Base-by-base conservation (phyloP, 1,284 basidiomycete species). In the Sanghuangporus weigelae region DNA sequence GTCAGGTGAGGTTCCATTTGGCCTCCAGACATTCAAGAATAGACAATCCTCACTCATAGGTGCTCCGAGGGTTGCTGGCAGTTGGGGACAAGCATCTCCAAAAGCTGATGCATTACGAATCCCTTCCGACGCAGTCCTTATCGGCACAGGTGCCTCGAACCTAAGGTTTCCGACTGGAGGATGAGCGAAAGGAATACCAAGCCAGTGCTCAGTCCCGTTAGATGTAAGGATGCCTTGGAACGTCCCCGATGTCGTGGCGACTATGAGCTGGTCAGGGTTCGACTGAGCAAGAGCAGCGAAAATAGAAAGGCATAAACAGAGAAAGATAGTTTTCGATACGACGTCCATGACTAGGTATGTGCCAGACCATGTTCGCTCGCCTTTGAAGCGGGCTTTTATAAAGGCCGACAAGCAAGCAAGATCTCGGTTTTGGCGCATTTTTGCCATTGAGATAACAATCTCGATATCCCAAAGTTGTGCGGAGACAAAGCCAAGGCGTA, bases 181-280 rank as follows among this genome's bases (percentile, higher is more conserved):
- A 64, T 83, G 74, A 19, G 85, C 87, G 67, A 82, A 92, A 0
- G 86, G 89, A 55, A 92, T 83, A 1, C 87, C 87, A 2, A 88
- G 76, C 79, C 82, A 86, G n/a, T 67, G 67, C 7, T 85, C 82
- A 4, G 79, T 79, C 10, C 77, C 79, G 62, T 79, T 79, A 0
- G 69, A 54, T 12, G 75, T 73, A 16, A 26, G 48, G 3, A 63
- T 26, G 19, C 67, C 67, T 56, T 63, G 66, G 44, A 68, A 68
- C 7, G 59, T 51, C 7, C 67, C 67, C n/a, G 66, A 62, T 14
- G 44, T 60, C n/a, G 66, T 65, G 23, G 51, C 51, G 7, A 67
- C 61, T 48, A 64, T 60, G 12, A 67, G 57, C n/a, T 11, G 11
- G 8, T 19, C 46, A 4, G 39, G 38, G n/a, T 11, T 19, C 11